Percentiles rank a stretch among this genome's conserved stretches.
These are phyloP conservation scores for Ustilago cynodontis DNA, from an alignment of 1,284 basidiomycete genomes.

Conservation along the genomic window DNA sequence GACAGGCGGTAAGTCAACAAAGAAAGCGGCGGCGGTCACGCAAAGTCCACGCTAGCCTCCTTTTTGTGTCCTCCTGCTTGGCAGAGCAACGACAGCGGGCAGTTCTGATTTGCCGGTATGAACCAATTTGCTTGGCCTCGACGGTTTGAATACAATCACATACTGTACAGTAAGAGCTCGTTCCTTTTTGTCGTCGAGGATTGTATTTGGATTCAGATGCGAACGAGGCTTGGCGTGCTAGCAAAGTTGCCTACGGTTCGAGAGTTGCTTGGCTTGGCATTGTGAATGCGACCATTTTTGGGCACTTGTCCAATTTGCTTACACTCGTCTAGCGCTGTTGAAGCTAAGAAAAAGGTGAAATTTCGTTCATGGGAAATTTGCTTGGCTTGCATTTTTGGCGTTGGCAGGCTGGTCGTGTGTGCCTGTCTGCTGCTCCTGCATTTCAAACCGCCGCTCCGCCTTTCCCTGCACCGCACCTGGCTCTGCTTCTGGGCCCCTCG, in stretches of 20 bases:
- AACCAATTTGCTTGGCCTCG: background rate
- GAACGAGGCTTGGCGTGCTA: slow-evolving; percentile 28
- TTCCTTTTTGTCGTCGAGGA: background rate
- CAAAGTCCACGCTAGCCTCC: background rate
- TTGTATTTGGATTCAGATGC: slow-evolving; percentile 4
- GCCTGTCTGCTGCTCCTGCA: slow-evolving; percentile 11
- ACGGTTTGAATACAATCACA: too few species aligned
- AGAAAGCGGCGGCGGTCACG: slow-evolving; percentile 18
- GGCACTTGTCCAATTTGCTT: too few species aligned
- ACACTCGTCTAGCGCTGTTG: slow-evolving; percentile 18
- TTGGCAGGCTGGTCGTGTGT: background rate
- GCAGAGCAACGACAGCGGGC: background rate
- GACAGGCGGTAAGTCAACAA: slow-evolving; percentile 21
- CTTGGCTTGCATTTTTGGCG: slow-evolving; percentile 6
- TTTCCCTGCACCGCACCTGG: background rate
- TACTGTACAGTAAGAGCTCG: too few species aligned
- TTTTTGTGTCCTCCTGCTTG: background rate
- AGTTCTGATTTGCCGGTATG: slow-evolving; percentile 1
- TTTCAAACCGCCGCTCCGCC: slow-evolving; percentile 38
- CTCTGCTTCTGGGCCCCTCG: too few species aligned
- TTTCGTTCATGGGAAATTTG: background rate
- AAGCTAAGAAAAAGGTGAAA: background rate
- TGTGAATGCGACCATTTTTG: slow-evolving; percentile 13
- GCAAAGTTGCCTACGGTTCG: slow-evolving; percentile 38
- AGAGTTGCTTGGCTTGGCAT: slow-evolving; percentile 40